A percentile compares a stretch with the other conserved stretches of the same genome.
Evolutionary conservation across 1,284 basidiomycete genomes (phyloP).

Genomic region (Tilletia indica): DNA sequence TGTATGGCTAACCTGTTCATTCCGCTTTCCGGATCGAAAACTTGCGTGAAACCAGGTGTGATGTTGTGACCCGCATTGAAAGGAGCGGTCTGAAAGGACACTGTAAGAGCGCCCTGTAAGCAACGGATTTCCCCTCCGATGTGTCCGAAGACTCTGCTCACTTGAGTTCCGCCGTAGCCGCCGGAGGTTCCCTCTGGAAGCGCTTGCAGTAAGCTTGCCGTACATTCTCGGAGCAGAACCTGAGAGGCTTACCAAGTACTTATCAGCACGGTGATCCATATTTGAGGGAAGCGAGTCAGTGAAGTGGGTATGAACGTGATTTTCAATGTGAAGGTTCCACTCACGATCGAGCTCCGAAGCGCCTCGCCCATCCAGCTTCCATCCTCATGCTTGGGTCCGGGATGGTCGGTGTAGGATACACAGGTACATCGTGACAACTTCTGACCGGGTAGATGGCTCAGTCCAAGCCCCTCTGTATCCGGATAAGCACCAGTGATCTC

Average conservation of each 20-base stretch:
- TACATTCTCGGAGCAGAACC: background rate
- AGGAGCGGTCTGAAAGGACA: too few relatives aligned
- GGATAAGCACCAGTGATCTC: background rate
- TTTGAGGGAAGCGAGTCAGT: too few relatives aligned
- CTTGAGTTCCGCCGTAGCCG: slow-evolving; percentile 1
- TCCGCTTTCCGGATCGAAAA: background rate
- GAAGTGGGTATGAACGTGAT: too few relatives aligned
- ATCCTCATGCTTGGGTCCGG: slow-evolving; percentile 68
- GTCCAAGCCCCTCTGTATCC: background rate
- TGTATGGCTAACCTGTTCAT: background rate
- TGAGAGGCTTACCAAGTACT: background rate
- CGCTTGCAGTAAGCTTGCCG: background rate
- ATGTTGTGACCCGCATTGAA: background rate
- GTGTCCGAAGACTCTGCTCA: background rate
- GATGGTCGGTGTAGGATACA: slow-evolving; percentile 70
- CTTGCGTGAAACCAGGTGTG: background rate
- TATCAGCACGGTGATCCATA: background rate
- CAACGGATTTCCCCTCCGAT: too few relatives aligned
- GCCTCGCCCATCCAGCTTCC: slow-evolving; percentile 70
- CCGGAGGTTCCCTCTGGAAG: background rate
- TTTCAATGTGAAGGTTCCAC: background rate
- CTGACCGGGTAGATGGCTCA: slow-evolving; percentile 62
- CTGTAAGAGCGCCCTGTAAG: too few relatives aligned
- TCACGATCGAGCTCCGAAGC: slow-evolving; percentile 67
- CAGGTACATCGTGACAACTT: slow-evolving; percentile 70